Evolutionary conservation across 805 yeast genomes (phyloP).

Genomic region (Diddensiella santjacobensis): DNA sequence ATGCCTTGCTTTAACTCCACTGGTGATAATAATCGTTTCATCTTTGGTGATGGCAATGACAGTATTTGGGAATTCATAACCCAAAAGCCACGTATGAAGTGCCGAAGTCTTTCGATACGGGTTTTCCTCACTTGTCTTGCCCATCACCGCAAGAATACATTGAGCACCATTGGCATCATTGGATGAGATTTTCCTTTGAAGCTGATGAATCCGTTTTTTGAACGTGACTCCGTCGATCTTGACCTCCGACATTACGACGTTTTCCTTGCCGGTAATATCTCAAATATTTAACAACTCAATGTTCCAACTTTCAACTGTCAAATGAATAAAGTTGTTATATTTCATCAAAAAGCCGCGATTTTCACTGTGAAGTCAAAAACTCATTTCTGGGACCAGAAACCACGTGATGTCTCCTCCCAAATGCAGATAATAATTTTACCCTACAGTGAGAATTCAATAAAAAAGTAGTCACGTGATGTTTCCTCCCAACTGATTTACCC

Average conservation of each 20-base stretch:
- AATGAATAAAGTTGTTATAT: too few species aligned
- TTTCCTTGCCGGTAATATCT: too few species aligned
- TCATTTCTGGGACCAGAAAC: too few species aligned
- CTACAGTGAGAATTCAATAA: too few species aligned
- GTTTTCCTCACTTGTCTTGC: constrained; percentile 82
- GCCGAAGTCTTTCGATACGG: constrained; percentile 86
- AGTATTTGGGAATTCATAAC: constrained; percentile 95
- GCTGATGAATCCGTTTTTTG: constrained; percentile 29
- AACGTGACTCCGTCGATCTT: constrained; percentile 32
- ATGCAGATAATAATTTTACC: too few species aligned
- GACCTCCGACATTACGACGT: constrained; percentile 13
- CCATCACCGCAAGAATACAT: constrained; percentile 65
- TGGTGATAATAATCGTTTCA: constrained; percentile 64
- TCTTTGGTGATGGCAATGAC: constrained; percentile 60
- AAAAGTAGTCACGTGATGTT: too few species aligned
- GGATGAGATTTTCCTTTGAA: constrained; percentile 25
- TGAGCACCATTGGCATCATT: constrained; percentile 39
- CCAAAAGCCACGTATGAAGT: constrained; percentile 85
- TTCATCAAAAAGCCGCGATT: too few species aligned
- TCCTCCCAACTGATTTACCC: too few species aligned
- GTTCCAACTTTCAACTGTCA: too few species aligned
- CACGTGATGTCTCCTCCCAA: too few species aligned
- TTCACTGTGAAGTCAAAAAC: too few species aligned
- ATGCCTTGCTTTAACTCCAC: constrained; percentile 81
- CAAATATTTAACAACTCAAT: background rate